Evolutionary conservation across 2,329 filamentous ascomycete genomes (phyloP).

Genomic region (Dothideomycetes sp.): DNA sequence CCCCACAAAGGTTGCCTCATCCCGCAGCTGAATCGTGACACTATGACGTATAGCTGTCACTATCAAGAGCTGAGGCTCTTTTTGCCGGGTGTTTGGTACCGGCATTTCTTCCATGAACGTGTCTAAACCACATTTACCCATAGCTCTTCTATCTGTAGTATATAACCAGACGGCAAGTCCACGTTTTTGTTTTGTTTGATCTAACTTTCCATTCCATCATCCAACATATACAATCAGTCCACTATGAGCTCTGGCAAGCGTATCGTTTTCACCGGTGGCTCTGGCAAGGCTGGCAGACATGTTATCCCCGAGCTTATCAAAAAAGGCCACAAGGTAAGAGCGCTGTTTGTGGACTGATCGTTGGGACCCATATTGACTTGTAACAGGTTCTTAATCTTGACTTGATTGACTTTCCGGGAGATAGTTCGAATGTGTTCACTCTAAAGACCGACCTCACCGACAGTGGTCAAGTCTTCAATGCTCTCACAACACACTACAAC

Average conservation of each 20-base stretch:
- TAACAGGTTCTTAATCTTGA: constrained; percentile 45
- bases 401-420: constrained; percentile 33
- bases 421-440: constrained; percentile 37
- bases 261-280: constrained; percentile 47
- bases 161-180: too few species aligned
- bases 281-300: constrained; percentile 47
- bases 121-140: too few species aligned
- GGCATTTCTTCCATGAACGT: too few species aligned
- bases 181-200: too few species aligned
- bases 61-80: too few species aligned
- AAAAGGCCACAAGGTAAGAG: constrained; percentile 36
- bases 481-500: constrained; percentile 48
- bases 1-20: too few species aligned
- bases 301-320: constrained; percentile 45
- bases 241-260: constrained; percentile 26
- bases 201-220: too few species aligned
- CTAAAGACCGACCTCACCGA: constrained; percentile 48
- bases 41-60: too few species aligned
- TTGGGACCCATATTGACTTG: background rate
- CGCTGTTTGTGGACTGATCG: too few species aligned
- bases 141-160: too few species aligned
- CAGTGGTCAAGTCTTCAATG: constrained; percentile 48
- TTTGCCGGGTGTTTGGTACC: too few species aligned
- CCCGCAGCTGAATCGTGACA: too few species aligned
- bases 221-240: background rate